phyloP scores from a whole-genome alignment of 2,329 filamentous ascomycete species.

The Xylariaceae sp. region DNA sequence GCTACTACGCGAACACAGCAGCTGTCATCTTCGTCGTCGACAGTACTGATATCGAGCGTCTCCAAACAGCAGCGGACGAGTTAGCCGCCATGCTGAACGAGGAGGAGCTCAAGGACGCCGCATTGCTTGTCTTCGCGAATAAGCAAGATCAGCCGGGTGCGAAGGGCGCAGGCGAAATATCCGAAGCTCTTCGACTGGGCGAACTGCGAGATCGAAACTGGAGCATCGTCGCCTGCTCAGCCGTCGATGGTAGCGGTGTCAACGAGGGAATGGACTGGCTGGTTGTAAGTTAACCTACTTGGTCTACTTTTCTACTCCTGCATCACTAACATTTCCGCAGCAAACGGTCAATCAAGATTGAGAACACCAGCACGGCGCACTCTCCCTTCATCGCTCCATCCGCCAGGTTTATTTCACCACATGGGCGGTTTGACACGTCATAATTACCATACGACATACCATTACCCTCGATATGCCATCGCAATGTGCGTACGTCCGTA shows the following conservation, averaged over 20 bases:
- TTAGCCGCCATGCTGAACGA: conserved; percentile 93
- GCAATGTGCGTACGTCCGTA: conserved; percentile 10
- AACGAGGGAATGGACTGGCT: conserved; percentile 99
- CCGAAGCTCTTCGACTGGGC: conserved; percentile 82
- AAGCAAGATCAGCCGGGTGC: conserved; percentile 98
- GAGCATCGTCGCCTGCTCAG: conserved; percentile 97
- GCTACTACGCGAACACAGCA: conserved; percentile 98
- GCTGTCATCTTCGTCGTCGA: conserved; percentile 99
- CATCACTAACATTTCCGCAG: conserved; percentile 13
- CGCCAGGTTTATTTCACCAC: conserved; percentile 17
- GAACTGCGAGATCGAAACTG: conserved; percentile 95
- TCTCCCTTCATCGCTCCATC: background rate
- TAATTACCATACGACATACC: conserved; percentile 9
- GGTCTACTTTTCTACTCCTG: background rate
- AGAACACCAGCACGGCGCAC: background rate
- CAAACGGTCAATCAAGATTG: conserved; percentile 25
- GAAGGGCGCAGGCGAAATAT: conserved; percentile 94
- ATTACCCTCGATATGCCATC: conserved; percentile 8
- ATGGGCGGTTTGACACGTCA: conserved; percentile 38
- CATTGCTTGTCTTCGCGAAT: conserved; percentile 93
- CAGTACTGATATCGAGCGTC: conserved; percentile 91
- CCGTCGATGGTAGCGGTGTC: conserved; percentile 90
- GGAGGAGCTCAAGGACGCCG: conserved; percentile 90
- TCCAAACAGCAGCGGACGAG: conserved; percentile 90
- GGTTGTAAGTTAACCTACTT: conserved; percentile 56